Evolutionary conservation across 176 grass and related monocot genomes (phyloP).

Genomic region (Musa schizocarpa): DNA sequence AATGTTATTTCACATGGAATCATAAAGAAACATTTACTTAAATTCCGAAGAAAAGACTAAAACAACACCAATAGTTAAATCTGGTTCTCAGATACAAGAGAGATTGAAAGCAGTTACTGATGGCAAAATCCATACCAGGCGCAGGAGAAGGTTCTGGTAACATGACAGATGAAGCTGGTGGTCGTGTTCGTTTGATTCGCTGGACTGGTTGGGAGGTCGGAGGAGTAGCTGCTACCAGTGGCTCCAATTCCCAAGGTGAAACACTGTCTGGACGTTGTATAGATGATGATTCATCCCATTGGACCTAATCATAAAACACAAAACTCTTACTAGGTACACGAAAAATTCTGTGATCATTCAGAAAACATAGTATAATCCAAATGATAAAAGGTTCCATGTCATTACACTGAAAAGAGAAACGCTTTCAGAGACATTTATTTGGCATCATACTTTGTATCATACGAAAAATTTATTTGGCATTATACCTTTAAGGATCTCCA

Average conservation of each 20-base stretch:
- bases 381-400: background rate
- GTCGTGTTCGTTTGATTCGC: slow-evolving; percentile 65
- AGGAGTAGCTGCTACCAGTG: slow-evolving; percentile 41
- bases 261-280: slow-evolving; percentile 64
- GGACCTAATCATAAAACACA: slow-evolving; percentile 40
- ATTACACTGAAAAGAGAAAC: background rate
- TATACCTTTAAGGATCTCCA: slow-evolving; percentile 91
- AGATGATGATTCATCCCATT: slow-evolving; percentile 90
- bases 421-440: background rate
- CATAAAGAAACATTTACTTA: background rate
- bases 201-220: slow-evolving; percentile 45
- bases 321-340: background rate
- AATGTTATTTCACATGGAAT: too few species aligned
- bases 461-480: background rate
- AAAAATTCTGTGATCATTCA: background rate
- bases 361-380: background rate
- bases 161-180: slow-evolving; percentile 43
- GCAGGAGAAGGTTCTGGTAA: slow-evolving; percentile 38
- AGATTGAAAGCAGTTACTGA: background rate
- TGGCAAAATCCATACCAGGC: slow-evolving; percentile 36
- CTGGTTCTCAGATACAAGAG: background rate
- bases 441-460: background rate
- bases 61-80: background rate
- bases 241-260: slow-evolving; percentile 90
- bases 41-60: background rate